phyloP scores from a whole-genome alignment of 306 rosid species.

The Vigna reflexopilosa region DNA sequence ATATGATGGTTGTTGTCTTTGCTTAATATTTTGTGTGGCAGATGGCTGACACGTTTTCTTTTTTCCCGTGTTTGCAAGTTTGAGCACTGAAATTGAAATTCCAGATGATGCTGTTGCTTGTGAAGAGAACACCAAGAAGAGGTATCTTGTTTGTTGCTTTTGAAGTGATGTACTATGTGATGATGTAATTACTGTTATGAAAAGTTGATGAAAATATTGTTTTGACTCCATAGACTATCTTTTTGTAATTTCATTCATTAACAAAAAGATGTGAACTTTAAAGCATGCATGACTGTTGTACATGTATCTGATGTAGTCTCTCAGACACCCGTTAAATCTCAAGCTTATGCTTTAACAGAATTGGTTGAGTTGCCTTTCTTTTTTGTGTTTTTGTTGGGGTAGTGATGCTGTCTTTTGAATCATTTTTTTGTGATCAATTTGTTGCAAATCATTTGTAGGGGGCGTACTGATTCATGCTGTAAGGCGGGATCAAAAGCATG shows the following conservation, averaged over 20 bases:
- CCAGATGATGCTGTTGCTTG: slow-evolving; percentile 49
- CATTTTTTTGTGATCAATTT: slow-evolving; percentile 27
- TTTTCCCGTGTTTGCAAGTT: slow-evolving; percentile 43
- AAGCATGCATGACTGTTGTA: not conserved
- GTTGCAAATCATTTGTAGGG: slow-evolving; percentile 51
- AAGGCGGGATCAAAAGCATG: slow-evolving; percentile 78
- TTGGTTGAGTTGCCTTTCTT: slow-evolving; percentile 2
- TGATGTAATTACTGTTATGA: slow-evolving; percentile 13
- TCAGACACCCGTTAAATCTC: not conserved
- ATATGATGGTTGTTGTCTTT: slow-evolving; percentile 8
- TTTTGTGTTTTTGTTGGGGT: slow-evolving; percentile 1
- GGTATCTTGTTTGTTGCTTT: slow-evolving; percentile 53
- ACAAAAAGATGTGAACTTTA: not conserved
- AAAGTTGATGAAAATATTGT: not conserved
- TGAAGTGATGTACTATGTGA: slow-evolving; percentile 23
- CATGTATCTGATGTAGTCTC: slow-evolving; percentile 13
- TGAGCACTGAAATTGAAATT: slow-evolving; percentile 53
- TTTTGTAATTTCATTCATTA: slow-evolving; percentile 15
- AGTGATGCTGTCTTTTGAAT: slow-evolving; percentile 18
- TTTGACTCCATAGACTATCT: slow-evolving; percentile 26
- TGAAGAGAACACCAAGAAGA: slow-evolving; percentile 64
- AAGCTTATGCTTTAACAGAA: slow-evolving; percentile 1
- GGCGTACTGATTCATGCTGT: slow-evolving; percentile 57
- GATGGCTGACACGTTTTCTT: slow-evolving; percentile 26
- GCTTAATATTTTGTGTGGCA: slow-evolving; percentile 12